Conservation (phyloP, 495 filamentous ascomycete species). For the Penicillium tannophilum region DNA sequence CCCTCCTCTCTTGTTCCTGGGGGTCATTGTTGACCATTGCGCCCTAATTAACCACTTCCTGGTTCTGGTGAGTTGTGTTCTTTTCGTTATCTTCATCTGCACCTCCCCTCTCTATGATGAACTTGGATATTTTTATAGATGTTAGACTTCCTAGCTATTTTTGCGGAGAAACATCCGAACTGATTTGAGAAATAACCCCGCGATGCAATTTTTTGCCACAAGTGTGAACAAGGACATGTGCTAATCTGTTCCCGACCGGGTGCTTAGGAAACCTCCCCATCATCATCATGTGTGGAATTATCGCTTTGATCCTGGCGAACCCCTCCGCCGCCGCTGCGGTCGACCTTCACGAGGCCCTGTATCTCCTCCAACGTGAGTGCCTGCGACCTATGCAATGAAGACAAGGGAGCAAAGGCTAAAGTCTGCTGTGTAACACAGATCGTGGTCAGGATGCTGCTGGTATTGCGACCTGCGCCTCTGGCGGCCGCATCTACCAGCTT, state of each 20-base stretch:
- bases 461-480: conserved; percentile 72
- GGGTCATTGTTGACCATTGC: conserved; percentile 23
- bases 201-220: conserved; percentile 16
- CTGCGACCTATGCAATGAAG: conserved; percentile 2
- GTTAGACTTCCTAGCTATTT: conserved; percentile 52
- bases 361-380: conserved; percentile 72
- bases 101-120: conserved; percentile 43
- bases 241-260: conserved; percentile 20
- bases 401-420: conserved; percentile 18
- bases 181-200: conserved; percentile 34
- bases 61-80: conserved; percentile 23
- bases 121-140: conserved; percentile 50
- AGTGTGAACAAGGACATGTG: conserved; percentile 5
- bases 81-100: conserved; percentile 1
- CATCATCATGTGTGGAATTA: conserved; percentile 79
- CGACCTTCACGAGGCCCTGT: conserved; percentile 87
- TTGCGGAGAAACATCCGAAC: conserved; percentile 47
- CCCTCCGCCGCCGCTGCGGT: conserved; percentile 64
- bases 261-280: conserved; percentile 10
- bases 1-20: conserved; percentile 16
- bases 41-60: conserved; percentile 13
- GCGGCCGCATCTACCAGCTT: conserved; percentile 83
- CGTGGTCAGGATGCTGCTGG: conserved; percentile 92
- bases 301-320: conserved; percentile 78
- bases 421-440: conserved; percentile 32